Base-by-base conservation (phyloP, 805 yeast species). In the Pichia nakasei region DNA sequence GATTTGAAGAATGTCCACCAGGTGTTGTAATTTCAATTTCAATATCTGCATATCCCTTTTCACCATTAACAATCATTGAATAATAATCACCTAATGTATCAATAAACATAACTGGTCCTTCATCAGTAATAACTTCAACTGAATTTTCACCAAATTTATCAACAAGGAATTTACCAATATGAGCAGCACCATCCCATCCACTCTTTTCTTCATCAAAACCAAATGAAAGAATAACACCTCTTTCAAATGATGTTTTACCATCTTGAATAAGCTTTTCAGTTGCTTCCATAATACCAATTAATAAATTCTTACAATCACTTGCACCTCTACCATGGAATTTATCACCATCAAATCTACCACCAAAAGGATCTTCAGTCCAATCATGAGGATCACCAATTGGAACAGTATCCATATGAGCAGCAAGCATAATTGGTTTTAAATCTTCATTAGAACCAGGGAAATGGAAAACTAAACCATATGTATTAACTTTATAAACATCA, bases 381-480 rank as follows among this genome's bases (percentile, higher is more conserved):
- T 74, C 60, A 26, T 20, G 36, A 26, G 70, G 73, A 18, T 62
- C 61, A 50, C 78, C 83, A 9, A 83, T 82, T 1, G 95, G 94
- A 21, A 85, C 95, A 5, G 81, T 85, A 55, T 85, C 94, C 59
- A 76, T 82, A 58, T 85, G 95, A 1, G 91, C 89, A 54, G 82
- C 75, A 41, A 84, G 65, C 61, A 85, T 55, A 22, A 80, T 52
- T 13, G 95, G 94, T 57, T 81, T 79, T 49, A 80, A 63, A 4
- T 58, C 45, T 11, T 52, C 33, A 39, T 73, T 55, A 6, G 73
- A 58, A 7, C 94, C 94, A 46, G 69, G 57, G 75, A 85, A 76
- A n/a, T 84, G 76, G 57, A 68, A 72, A 2, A 85, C 68, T 42
- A 85, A 63, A 2, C 85, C 87, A 49, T 76, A 75, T 4, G 76